Evolutionary conservation across 2,329 filamentous ascomycete genomes (phyloP).

Genomic region (Paraconiothyrium sp.): DNA sequence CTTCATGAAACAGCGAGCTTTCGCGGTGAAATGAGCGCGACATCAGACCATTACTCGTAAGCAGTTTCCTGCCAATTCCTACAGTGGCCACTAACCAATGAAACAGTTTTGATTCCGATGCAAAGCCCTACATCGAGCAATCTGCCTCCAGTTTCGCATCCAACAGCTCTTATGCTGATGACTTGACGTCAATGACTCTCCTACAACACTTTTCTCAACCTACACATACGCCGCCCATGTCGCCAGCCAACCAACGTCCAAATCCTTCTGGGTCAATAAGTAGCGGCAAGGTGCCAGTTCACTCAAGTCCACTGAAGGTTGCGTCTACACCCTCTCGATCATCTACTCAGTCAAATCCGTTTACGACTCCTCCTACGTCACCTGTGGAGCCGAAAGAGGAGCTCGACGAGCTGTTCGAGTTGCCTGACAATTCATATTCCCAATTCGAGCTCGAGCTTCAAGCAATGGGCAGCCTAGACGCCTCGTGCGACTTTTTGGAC

Average conservation of each 20-base stretch:
- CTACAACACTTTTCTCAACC: slow-evolving; percentile 48
- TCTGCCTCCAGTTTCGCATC: slow-evolving; percentile 39
- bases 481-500: slow-evolving; percentile 46
- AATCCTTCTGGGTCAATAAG: slow-evolving; percentile 36
- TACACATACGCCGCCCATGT: slow-evolving; percentile 50
- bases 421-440: slow-evolving; percentile 44
- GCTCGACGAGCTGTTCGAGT: slow-evolving; percentile 46
- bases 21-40: slow-evolving; percentile 38
- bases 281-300: slow-evolving; percentile 26
- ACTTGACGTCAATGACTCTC: slow-evolving; percentile 44
- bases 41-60: slow-evolving; percentile 46
- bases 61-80: slow-evolving; percentile 10
- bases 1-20: slow-evolving; percentile 38
- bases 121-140: slow-evolving; percentile 41
- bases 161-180: slow-evolving; percentile 38
- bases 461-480: slow-evolving; percentile 46
- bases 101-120: slow-evolving; percentile 41
- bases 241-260: slow-evolving; percentile 43
- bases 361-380: slow-evolving; percentile 50
- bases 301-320: slow-evolving; percentile 38
- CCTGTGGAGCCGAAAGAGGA: slow-evolving; percentile 45
- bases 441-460: slow-evolving; percentile 53
- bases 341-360: slow-evolving; percentile 48
- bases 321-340: slow-evolving; percentile 45
- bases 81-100: slow-evolving; percentile 25